Evolutionary conservation across 495 filamentous ascomycete genomes (phyloP), one percentile per base, ranked within the genome.

Genomic region (Neurospora intermedia): DNA sequence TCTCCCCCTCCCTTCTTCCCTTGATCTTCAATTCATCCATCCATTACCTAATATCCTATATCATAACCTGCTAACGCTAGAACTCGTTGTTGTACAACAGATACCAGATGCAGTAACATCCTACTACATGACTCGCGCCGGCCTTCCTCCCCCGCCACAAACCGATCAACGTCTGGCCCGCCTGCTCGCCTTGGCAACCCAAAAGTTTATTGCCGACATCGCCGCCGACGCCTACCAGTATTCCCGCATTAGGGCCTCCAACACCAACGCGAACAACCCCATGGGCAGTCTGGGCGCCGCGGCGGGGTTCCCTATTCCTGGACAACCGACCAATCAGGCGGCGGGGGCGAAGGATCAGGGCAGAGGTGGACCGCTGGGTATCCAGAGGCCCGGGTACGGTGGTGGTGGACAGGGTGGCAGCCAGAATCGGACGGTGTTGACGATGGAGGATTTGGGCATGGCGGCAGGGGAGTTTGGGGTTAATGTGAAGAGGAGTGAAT

Each of bases 381-480:
- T 94, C 74, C 94, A 96, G 84, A 83, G 96, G 70, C 89, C 96
- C 31, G 96, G 96, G 6, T 98, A 92, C 82, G 96, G 94, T 13
- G 95, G 94, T 76, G 96, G 95, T 74, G 96, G 95, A 0, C 92
- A 92, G 70, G 96, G 94, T 35, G 93, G 94, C 0, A 92, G 91
- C 54, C 93, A 96, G 82, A 96, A 95, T 48, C 88, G 95, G 70
- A 98, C 96, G 43, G 96, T 99, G 75, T 83, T 99, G 73, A 98
- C 96, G 7, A 98, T 99, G 96, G 96, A 99, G 84, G 96, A 99
- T 86, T 80, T 99, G 78, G 96, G 96, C 3, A 97, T 97, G 92
- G 96, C 96, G 7, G 96, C 98, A 23, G 91, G 92, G 0, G 96
- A 98, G 84, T 98, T 97, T 83, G 96, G 96, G 0, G 94, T 98